Evolutionary conservation across 805 yeast species (phyloP).

Genomic region (Zygotorulaspora sp.): DNA sequence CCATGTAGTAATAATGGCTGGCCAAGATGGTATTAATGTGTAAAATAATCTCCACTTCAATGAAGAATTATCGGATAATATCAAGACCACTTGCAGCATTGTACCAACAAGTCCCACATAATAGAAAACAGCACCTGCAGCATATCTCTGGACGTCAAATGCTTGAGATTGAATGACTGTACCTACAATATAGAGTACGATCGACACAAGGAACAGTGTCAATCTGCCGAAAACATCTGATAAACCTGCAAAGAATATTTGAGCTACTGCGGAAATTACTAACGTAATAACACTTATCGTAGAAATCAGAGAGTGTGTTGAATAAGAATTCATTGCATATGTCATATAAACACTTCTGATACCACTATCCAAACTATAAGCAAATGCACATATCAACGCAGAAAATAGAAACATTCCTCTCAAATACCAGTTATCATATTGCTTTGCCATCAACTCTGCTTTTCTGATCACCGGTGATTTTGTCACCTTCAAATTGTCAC

Average conservation of each 20-base stretch:
- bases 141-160: constrained; percentile 45
- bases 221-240: constrained; percentile 54
- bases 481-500: constrained; percentile 19
- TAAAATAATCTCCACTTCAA: constrained; percentile 61
- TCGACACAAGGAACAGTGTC: constrained; percentile 42
- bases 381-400: constrained; percentile 45
- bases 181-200: constrained; percentile 49
- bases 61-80: constrained; percentile 58
- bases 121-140: constrained; percentile 51
- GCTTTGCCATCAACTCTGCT: constrained; percentile 45
- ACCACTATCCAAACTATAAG: constrained; percentile 55
- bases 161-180: constrained; percentile 55
- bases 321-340: constrained; percentile 49
- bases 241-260: constrained; percentile 50
- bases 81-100: constrained; percentile 48
- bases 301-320: constrained; percentile 46
- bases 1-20: constrained; percentile 71
- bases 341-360: constrained; percentile 42
- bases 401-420: constrained; percentile 38
- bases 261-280: constrained; percentile 57
- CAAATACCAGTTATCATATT: constrained; percentile 34
- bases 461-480: constrained; percentile 45
- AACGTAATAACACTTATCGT: constrained; percentile 49
- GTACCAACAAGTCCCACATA: constrained; percentile 54
- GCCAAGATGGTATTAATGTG: constrained; percentile 59